Base-by-base conservation (phyloP, 2,329 filamentous ascomycete species). In the Apiospora marii region DNA sequence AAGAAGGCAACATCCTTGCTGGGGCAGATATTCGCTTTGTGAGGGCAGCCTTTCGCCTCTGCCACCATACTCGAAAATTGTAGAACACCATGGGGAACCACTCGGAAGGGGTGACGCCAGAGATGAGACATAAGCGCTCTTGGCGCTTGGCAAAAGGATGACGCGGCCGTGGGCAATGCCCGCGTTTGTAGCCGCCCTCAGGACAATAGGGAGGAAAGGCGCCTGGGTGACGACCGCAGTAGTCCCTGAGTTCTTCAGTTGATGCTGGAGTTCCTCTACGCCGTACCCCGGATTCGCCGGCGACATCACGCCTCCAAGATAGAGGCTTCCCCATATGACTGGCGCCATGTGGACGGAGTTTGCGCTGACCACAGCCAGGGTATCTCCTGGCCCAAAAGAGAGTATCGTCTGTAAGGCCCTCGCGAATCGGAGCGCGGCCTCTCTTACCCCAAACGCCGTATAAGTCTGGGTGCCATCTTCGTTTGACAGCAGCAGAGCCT, bases 391-490 rank as follows among this genome's bases (percentile, higher is more conserved):
- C 16, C 53, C 53, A 30, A 61, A 61, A 22, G 53, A 37, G 30
- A 61, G 30, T 34, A 16, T 37, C 53, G 53, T 61, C 53, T 37
- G 27, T 7, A 37, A 30, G 10, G 53, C 16, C 14, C 53, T 61
- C 8, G 30, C 27, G 53, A 37, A 61, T 34, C 30, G 53, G 27
- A 61, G 53, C 30, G 30, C 53, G 27, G 27, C 53, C 16, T 19
- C 53, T 34, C 34, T 61, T 61, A 10, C 53, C 30, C 16, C 30
- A 10, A 30, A 37, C 30, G 53, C 30, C 53, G 53, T 61, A 22
- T 61, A 61, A 34, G 16, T 61, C 27, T 61, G 53, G 53, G 16
- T 37, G 53, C 53, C 7, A 37, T 61, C 53, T 61, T 37, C 53
- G 53, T 37, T 37, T 4, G 30, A 37, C 16, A 37, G 8, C 30